Conservation (phyloP, 768 basidiomycete genomes). For the Russula sp. region DNA sequence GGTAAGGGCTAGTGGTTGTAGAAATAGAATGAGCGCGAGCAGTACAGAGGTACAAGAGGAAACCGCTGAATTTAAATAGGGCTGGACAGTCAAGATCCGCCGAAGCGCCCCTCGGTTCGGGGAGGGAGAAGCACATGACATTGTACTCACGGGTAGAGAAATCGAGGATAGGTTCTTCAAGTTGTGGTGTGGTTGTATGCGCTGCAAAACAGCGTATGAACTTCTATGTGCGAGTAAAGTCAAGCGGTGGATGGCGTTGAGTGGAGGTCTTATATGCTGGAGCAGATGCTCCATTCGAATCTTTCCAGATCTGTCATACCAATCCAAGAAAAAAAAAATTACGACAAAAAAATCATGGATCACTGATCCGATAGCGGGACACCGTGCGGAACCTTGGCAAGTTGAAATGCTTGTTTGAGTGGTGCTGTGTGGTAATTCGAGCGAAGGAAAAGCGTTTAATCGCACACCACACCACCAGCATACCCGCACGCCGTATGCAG, state of each 20-base stretch:
- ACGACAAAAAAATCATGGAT: neutral
- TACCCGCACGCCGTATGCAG: too few relatives aligned
- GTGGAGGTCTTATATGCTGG: slow-evolving; percentile 13
- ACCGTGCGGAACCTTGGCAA: neutral
- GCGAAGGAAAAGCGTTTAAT: neutral
- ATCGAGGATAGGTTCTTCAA: neutral
- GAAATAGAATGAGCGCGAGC: slow-evolving; percentile 1
- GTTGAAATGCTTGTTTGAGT: neutral
- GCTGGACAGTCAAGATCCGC: slow-evolving; percentile 12
- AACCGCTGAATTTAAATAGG: slow-evolving; percentile 6
- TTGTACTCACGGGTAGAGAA: slow-evolving; percentile 1
- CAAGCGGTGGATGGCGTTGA: neutral
- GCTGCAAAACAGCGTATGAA: neutral
- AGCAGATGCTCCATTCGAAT: slow-evolving; percentile 11
- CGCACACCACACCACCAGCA: too few relatives aligned
- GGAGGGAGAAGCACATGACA: slow-evolving; percentile 5
- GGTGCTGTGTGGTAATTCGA: neutral
- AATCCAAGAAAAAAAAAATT: neutral
- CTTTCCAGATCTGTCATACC: slow-evolving; percentile 20
- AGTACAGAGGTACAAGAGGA: neutral
- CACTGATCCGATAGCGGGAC: slow-evolving; percentile 1
- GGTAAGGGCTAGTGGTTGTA: neutral
- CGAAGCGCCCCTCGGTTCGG: neutral
- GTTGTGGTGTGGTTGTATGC: neutral
- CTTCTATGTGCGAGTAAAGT: neutral